Percentiles rank a stretch among this genome's conserved stretches.
Evolutionary conservation across 1,284 basidiomycete species (phyloP).

Genomic region (Rhizopogon parksii): DNA sequence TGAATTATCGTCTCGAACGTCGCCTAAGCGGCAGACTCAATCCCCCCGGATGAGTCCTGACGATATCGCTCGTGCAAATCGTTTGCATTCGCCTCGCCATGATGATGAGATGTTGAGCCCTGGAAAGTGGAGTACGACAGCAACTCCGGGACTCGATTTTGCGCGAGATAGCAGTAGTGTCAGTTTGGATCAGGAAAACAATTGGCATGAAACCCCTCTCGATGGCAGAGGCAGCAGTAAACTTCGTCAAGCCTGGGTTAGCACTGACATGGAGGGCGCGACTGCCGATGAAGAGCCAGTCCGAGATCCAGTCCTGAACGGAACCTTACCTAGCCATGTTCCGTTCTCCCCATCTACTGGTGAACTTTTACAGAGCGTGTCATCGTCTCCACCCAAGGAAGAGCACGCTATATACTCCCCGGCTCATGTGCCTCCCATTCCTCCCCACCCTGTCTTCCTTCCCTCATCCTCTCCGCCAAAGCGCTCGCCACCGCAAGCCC

Average conservation of each 20-base stretch:
- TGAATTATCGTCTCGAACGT: constrained; percentile 2
- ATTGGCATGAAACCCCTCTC: constrained; percentile 21
- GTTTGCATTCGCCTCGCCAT: constrained; percentile 18
- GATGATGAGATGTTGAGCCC: constrained; percentile 37
- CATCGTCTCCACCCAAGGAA: constrained; percentile 13
- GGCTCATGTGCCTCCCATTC: neutral
- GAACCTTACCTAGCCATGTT: constrained; percentile 9
- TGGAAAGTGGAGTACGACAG: constrained; percentile 56
- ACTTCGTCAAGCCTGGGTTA: constrained; percentile 22
- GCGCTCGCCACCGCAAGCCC: neutral
- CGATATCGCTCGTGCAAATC: constrained; percentile 29
- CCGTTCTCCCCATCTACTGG: constrained; percentile 11
- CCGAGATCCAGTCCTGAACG: constrained; percentile 14
- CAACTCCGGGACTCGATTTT: constrained; percentile 48
- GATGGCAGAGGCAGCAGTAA: constrained; percentile 11
- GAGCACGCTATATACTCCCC: neutral
- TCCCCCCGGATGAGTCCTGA: constrained; percentile 23
- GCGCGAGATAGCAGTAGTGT: constrained; percentile 5
- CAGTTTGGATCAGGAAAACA: constrained; percentile 16
- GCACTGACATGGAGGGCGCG: constrained; percentile 22
- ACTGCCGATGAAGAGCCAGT: constrained; percentile 16
- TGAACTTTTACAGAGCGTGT: neutral
- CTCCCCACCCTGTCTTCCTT: constrained; percentile 15
- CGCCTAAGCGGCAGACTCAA: constrained; percentile 21
- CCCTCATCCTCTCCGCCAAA: constrained; percentile 7